Evolutionary conservation across 192 early-diverging fungal species (phyloP).

Genomic region (Coemansia sp.): DNA sequence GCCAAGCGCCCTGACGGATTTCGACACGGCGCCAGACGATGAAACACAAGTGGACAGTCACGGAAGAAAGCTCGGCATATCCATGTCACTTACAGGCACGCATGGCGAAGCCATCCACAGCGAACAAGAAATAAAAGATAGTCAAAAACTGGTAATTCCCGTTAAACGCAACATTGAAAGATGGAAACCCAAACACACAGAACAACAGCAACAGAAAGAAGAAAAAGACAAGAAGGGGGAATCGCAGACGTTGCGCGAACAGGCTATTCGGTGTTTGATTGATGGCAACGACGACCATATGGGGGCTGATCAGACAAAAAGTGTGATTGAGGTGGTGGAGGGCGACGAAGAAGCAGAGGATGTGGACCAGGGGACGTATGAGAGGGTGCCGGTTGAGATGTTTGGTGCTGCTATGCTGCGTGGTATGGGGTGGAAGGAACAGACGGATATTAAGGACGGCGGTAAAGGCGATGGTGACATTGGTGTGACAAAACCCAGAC

Average conservation of each 20-base stretch:
- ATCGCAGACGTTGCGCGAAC: neutral
- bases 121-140: conserved; percentile 9
- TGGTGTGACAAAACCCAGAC: conserved; percentile 53
- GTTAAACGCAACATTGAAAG: conserved; percentile 25
- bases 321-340: neutral
- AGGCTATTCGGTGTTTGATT: neutral
- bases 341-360: conserved; percentile 38
- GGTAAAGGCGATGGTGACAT: conserved; percentile 20
- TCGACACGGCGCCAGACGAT: neutral
- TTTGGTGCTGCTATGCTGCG: conserved; percentile 85
- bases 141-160: conserved; percentile 27
- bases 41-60: neutral
- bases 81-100: neutral
- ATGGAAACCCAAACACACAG: conserved; percentile 14
- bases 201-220: neutral
- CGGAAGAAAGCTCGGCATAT: neutral
- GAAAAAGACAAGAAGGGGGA: neutral
- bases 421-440: conserved; percentile 87
- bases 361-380: conserved; percentile 72
- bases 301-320: neutral
- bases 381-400: conserved; percentile 80
- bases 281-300: neutral
- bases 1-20: neutral
- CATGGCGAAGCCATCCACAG: conserved; percentile 9
- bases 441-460: conserved; percentile 11